Conservation (phyloP, 768 basidiomycete species). For the Leccinum uliginosum region DNA sequence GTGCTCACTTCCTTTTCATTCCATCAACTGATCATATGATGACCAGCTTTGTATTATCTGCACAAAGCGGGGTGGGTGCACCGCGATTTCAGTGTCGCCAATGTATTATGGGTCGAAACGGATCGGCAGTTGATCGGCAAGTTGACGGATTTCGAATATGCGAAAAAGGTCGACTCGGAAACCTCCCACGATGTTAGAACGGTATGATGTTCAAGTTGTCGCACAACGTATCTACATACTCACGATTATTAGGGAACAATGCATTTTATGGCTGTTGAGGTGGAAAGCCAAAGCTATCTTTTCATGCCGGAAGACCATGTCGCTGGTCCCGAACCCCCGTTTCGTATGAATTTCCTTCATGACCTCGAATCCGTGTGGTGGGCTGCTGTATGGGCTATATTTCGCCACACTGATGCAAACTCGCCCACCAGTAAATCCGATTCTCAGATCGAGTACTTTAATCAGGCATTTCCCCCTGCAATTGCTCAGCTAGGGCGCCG, state of each 20-base stretch:
- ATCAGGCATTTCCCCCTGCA: background rate
- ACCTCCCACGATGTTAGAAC: conserved; percentile 2
- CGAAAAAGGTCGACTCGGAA: background rate
- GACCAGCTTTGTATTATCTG: conserved; percentile 1
- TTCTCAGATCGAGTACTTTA: background rate
- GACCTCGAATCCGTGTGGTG: conserved; percentile 15
- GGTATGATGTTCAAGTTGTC: conserved; percentile 1
- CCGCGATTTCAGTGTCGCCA: conserved; percentile 5
- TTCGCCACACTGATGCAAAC: background rate
- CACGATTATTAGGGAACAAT: background rate
- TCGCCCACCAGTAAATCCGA: background rate
- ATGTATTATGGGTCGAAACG: background rate
- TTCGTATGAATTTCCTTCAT: conserved; percentile 14
- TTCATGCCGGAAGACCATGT: background rate
- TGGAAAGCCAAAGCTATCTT: background rate
- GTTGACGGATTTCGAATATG: conserved; percentile 11
- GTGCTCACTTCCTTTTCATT: background rate
- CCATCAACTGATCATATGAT: background rate
- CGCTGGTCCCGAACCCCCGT: background rate
- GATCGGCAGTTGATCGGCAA: background rate
- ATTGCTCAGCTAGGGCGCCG: background rate
- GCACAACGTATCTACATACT: too few species aligned
- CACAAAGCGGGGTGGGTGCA: conserved; percentile 7
- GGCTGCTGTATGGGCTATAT: conserved; percentile 5
- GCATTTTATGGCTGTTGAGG: conserved; percentile 9